Base-by-base conservation (phyloP, 805 yeast species). In the Teunomyces aglyptinius region DNA sequence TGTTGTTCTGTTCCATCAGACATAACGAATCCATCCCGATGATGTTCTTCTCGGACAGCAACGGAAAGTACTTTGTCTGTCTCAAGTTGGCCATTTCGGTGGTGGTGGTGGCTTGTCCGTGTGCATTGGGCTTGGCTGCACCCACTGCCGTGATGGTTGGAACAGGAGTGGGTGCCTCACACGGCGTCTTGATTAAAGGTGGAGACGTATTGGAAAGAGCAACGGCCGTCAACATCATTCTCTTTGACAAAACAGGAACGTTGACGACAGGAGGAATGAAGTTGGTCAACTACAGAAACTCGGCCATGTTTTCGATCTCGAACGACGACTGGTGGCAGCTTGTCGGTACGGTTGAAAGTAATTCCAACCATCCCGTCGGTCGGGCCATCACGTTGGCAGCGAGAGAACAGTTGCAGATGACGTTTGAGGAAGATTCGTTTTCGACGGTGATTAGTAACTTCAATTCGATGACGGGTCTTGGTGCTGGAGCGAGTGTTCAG, bases 121-220 rank as follows among this genome's bases (percentile, higher is more conserved):
- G 99, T 76, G 98, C 99, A 0, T 69, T 94, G 19, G 99, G 99
- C 2, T 74, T 94, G 43, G 97, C 97, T 3, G 96, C 98, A 0
- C 99, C 99, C 1, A 95, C 99, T 1, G 98, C 98, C 0, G 89
- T 94, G 8, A 94, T 95, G 97, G 99, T 94, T 2, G 99, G 97
- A 6, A 92, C 98, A 2, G 99, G 99, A 34, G 85, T 89, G 18
- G 98, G 96, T 34, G 98, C 99, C 0, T 65, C 79, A 11, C 75
- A 89, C 63, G 98, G 99, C 15, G 86, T 94, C 4, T 71, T 94
- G 45, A 86, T 94, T 57, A 94, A 92, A 65, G 96, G 97, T 41
- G 99, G 97, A 18, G 96, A 86, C 43, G 80, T 87, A 12, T 75
- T 94, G 50, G 98, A 94, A 60, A 75, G 70, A 47, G 84, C 94